Conservation (phyloP, 768 basidiomycete genomes). For the Boletus pseudo-olivaceus region DNA sequence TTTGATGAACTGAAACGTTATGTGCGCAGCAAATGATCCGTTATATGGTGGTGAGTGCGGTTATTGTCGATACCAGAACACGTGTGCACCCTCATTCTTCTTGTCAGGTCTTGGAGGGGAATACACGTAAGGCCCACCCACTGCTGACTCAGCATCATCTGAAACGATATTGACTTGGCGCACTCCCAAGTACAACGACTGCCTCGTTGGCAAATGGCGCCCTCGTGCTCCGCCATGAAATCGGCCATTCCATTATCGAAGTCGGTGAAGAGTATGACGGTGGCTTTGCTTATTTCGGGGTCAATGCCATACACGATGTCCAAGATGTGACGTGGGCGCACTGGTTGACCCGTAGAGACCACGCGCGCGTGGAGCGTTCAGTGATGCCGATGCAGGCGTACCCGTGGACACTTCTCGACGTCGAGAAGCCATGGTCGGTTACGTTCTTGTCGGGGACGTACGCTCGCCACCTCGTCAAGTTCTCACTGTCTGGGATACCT, state of each 20-base stretch:
- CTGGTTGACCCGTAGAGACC: constrained; percentile 51
- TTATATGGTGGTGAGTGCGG: constrained; percentile 62
- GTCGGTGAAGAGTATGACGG: constrained; percentile 87
- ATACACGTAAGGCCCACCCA: constrained; percentile 56
- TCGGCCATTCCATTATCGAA: constrained; percentile 75
- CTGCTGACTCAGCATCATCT: neutral
- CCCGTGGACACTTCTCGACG: constrained; percentile 71
- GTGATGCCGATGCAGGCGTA: constrained; percentile 75
- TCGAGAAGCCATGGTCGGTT: constrained; percentile 53
- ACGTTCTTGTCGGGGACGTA: constrained; percentile 62
- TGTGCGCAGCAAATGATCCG: constrained; percentile 65
- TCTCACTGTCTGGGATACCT: constrained; percentile 73
- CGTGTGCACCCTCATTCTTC: neutral
- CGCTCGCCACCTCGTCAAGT: constrained; percentile 56
- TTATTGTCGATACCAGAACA: neutral
- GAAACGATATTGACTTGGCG: neutral
- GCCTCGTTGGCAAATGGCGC: constrained; percentile 71
- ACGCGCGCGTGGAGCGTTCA: constrained; percentile 56
- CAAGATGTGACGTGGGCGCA: constrained; percentile 60
- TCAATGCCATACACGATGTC: constrained; percentile 52
- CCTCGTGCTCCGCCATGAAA: constrained; percentile 72
- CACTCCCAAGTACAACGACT: constrained; percentile 57
- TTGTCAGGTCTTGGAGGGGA: constrained; percentile 65
- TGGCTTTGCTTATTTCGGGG: constrained; percentile 68
- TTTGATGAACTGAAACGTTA: constrained; percentile 2